phyloP scores from a whole-genome alignment of 2,329 filamentous ascomycete species.

The Pyricularia sp. region DNA sequence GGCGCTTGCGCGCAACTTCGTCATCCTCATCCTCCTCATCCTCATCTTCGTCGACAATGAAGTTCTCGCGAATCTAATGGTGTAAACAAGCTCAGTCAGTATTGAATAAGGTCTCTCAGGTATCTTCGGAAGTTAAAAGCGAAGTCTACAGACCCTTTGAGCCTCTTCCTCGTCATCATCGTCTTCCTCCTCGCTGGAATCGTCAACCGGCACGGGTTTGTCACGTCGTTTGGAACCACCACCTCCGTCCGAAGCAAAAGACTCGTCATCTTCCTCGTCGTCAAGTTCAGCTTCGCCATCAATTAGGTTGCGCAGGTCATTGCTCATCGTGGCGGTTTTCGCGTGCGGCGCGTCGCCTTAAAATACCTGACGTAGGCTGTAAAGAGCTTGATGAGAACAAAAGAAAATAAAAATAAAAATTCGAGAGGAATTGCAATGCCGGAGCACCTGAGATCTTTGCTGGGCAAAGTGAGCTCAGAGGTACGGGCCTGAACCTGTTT shows the following conservation, averaged over 20 bases:
- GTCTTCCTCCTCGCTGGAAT: constrained; percentile 86
- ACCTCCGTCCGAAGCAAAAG: constrained; percentile 52
- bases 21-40: constrained; percentile 61
- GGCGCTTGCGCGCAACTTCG: constrained; percentile 46
- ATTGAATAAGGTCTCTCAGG: neutral
- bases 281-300: constrained; percentile 78
- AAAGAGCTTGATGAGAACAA: neutral
- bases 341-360: neutral
- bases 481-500: neutral
- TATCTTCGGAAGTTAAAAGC: neutral
- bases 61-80: constrained; percentile 72
- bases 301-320: constrained; percentile 61
- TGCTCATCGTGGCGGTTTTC: constrained; percentile 37
- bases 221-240: constrained; percentile 24
- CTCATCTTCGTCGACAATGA: constrained; percentile 88
- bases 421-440: neutral
- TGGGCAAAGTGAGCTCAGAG: neutral
- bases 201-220: constrained; percentile 43
- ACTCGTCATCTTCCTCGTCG: constrained; percentile 73
- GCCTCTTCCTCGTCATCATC: constrained; percentile 83
- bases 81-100: neutral
- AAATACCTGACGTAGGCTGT: neutral
- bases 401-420: neutral
- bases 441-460: neutral
- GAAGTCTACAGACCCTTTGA: constrained; percentile 42